Conservation (phyloP, 2,329 filamentous ascomycete species). For the Diaporthe capsici region DNA sequence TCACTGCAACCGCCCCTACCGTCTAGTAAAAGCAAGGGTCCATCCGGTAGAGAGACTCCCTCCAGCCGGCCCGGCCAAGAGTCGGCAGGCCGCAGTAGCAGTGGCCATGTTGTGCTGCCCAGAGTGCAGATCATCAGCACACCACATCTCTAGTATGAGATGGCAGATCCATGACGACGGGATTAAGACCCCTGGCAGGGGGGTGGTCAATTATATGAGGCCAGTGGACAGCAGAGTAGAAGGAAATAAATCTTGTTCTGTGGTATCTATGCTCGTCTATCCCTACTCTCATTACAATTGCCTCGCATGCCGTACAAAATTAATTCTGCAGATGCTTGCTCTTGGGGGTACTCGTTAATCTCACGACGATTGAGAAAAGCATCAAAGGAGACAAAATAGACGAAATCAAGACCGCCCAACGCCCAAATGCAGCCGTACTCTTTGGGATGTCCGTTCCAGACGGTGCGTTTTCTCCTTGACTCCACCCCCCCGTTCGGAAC, state of each 20-base stretch:
- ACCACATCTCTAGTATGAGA: not conserved
- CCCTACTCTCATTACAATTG: constrained; percentile 22
- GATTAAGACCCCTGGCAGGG: not conserved
- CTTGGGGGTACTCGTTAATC: not conserved
- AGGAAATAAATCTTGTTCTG: not conserved
- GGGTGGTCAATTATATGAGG: not conserved
- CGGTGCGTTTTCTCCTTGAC: not conserved
- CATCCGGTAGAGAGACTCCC: not conserved
- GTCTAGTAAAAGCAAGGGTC: not conserved
- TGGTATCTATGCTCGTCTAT: constrained; percentile 30
- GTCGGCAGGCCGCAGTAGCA: not conserved
- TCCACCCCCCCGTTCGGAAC: not conserved
- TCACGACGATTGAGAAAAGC: too few relatives aligned
- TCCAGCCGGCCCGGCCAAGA: constrained; percentile 7
- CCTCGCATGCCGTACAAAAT: not conserved
- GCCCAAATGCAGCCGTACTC: not conserved
- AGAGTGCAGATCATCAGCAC: constrained; percentile 15
- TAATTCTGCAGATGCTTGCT: constrained; percentile 4
- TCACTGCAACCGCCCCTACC: not conserved
- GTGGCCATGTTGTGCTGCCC: not conserved
- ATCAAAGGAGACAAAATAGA: not conserved
- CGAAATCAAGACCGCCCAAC: not conserved
- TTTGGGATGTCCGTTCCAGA: constrained; percentile 20
- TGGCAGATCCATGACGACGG: constrained; percentile 20
- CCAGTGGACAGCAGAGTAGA: not conserved